phyloP scores from a whole-genome alignment of 208 protist genomes.

The Leishmania tropica region DNA sequence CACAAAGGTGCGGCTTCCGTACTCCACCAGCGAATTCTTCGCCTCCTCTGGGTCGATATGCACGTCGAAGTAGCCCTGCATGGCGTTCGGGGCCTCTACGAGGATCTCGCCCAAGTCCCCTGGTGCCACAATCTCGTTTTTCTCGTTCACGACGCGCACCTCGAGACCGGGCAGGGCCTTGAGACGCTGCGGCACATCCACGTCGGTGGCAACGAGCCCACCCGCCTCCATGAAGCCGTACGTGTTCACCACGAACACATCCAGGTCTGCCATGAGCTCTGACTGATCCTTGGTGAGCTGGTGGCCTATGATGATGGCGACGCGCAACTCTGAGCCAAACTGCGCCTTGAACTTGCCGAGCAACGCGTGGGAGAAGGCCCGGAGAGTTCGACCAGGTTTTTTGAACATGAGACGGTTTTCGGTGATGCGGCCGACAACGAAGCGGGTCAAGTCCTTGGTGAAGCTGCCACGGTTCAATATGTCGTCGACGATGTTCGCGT shows the following conservation, averaged over 20 bases:
- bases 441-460: slow-evolving; percentile 82
- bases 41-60: slow-evolving; percentile 89
- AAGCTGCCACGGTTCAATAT: slow-evolving; percentile 82
- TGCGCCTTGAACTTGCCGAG: slow-evolving; percentile 91
- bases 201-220: slow-evolving; percentile 85
- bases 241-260: slow-evolving; percentile 90
- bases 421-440: slow-evolving; percentile 86
- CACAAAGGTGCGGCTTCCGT: slow-evolving; percentile 90
- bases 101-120: slow-evolving; percentile 89
- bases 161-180: slow-evolving; percentile 89
- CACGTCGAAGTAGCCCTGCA: slow-evolving; percentile 93
- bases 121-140: slow-evolving; percentile 89
- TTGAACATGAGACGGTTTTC: slow-evolving; percentile 89
- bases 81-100: slow-evolving; percentile 85
- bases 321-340: slow-evolving; percentile 85
- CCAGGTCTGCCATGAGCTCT: slow-evolving; percentile 88
- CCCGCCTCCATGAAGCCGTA: slow-evolving; percentile 91
- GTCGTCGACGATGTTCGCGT: slow-evolving; percentile 89
- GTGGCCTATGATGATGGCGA: slow-evolving; percentile 85
- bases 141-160: slow-evolving; percentile 91
- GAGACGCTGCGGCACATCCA: slow-evolving; percentile 89
- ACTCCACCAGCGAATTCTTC: slow-evolving; percentile 86
- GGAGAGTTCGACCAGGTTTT: slow-evolving; percentile 74
- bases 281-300: slow-evolving; percentile 85
- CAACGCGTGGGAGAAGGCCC: slow-evolving; percentile 70